Evolutionary conservation across 148 eudicot species (phyloP).

Genomic region (Cornus florida): DNA sequence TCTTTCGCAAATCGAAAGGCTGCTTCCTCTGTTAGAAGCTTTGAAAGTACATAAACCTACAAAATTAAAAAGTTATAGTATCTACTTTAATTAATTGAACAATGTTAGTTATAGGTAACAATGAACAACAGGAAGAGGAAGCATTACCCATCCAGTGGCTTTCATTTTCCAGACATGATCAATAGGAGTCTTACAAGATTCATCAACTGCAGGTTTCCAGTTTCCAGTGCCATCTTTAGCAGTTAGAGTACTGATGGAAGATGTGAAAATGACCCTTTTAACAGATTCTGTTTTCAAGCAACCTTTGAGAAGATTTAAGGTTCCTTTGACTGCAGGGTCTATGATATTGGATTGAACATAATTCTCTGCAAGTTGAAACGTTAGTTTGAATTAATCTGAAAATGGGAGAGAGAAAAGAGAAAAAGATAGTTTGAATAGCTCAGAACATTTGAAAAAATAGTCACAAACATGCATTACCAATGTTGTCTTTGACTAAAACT

Average conservation of each 20-base stretch:
- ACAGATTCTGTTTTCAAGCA: slow-evolving; percentile 50
- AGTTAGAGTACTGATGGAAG: slow-evolving; percentile 75
- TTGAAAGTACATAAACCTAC: slow-evolving; percentile 67
- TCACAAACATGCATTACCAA: slow-evolving; percentile 42
- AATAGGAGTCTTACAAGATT: slow-evolving; percentile 46
- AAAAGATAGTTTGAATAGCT: not conserved
- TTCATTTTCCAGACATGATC: slow-evolving; percentile 48
- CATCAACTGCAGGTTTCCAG: slow-evolving; percentile 58
- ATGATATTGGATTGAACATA: slow-evolving; percentile 46
- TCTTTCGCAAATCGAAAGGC: slow-evolving; percentile 56
- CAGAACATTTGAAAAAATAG: not conserved
- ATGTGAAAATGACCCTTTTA: slow-evolving; percentile 65
- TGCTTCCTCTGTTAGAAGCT: slow-evolving; percentile 64
- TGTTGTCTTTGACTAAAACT: slow-evolving; percentile 32
- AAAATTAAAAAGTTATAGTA: not conserved
- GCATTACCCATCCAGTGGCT: slow-evolving; percentile 68
- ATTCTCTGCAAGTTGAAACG: slow-evolving; percentile 37
- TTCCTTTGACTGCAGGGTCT: slow-evolving; percentile 68
- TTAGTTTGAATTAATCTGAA: not conserved
- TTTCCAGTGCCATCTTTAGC: slow-evolving; percentile 47
- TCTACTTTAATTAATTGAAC: not conserved
- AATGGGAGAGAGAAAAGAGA: not conserved
- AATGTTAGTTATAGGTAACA: not conserved
- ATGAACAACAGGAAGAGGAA: not conserved
- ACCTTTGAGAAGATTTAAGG: slow-evolving; percentile 60